Evolutionary conservation across 768 basidiomycete genomes (phyloP), one percentile per base, ranked within the genome.

Genomic region (Cystoderma amianthinum): DNA sequence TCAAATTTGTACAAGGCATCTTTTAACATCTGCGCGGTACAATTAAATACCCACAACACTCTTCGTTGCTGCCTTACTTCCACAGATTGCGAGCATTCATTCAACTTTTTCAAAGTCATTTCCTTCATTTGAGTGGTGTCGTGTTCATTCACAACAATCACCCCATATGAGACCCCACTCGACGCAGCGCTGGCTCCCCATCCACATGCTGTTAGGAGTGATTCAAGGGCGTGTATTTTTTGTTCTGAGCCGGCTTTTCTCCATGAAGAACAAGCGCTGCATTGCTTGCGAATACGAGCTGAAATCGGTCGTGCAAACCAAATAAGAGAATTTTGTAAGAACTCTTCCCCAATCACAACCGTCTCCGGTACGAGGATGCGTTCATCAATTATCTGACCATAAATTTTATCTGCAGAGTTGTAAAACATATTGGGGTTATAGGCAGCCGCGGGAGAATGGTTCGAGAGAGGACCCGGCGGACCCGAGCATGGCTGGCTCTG

Each of bases 121-220:
- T 19, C 38, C 23, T 39, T 48, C 36, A 45, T 39, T 32, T 43
- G 32, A 35, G 44, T 51, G 9, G 46, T 21, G 21, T 19, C 22
- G 36, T 49, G 48, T 12, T 56, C 60, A 36, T 68, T 57, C 2
- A 73, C 55, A 22, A 74, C 56, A 13, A 71, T 56, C 3, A 69
- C 45, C 4, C 70, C 72, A 37, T 56, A 48, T 38, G 49, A 41
- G 7, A 47, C 39, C 50, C 53, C 49, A 28, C 16, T 17, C 34
- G 16, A 19, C 6, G 7, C 16, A 23, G 15, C 19, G 19, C 41
- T 33, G 5, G 19, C 32, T 19, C 39, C 44, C 71, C 70, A 73
- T 11, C 69, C 74, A 49, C 78, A 78, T 2, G 64, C 73, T 2
- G 52, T n/a, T 2, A 78, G 48, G 5, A 78, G 44, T 1, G 72